Evolutionary conservation across 78 protist species (phyloP), one percentile per base, ranked within the genome.

Genomic region (Dictyostelium purpureum): DNA sequence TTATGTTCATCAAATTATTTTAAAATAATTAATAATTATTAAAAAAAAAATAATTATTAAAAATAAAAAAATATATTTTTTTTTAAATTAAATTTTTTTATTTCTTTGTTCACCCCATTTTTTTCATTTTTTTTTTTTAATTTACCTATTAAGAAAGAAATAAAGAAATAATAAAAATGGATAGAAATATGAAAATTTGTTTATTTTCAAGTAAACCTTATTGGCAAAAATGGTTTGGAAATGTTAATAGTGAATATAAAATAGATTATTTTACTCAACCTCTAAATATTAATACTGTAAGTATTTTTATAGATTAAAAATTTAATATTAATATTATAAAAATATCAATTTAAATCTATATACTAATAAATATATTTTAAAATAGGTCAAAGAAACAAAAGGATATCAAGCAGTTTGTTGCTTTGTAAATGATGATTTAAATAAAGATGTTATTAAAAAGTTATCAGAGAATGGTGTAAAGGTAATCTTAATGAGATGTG

Each of bases 371-470:
- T n/a, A n/a, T n/a, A n/a, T n/a, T n/a, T n/a, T n/a, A n/a, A 2
- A 10, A 14, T n/a, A 80, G 89, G 94, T 79, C 10, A 28, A 28
- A 18, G 16, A 73, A 2, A 87, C 96, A 1, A 71, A 79, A 54
- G 96, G 96, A 37, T 74, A 37, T 14, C 79, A 75, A 21, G 96
- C 89, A 54, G 93, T 96, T 28, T 88, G 97, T 79, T 54, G 81
- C n/a, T 96, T 96, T 61, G 98, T 96, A 33, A 95, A 94, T 82
- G 98, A 96, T 49, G 56, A 61, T 24, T 6, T 59, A 7, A 16
- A 14, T 59, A 65, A n/a, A 35, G 79, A 77, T 28, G 47, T 45
- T 14, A 26, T 96, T 24, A 35, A 45, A 3, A 51, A 43, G 42
- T 49, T 71, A 26, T 4, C 19, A n/a, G 7, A 70, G 10, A 24